Percentiles rank a stretch among this genome's conserved stretches.
Conservation (phyloP, 495 filamentous ascomycete species). For the Friedmanniomyces simplex region DNA sequence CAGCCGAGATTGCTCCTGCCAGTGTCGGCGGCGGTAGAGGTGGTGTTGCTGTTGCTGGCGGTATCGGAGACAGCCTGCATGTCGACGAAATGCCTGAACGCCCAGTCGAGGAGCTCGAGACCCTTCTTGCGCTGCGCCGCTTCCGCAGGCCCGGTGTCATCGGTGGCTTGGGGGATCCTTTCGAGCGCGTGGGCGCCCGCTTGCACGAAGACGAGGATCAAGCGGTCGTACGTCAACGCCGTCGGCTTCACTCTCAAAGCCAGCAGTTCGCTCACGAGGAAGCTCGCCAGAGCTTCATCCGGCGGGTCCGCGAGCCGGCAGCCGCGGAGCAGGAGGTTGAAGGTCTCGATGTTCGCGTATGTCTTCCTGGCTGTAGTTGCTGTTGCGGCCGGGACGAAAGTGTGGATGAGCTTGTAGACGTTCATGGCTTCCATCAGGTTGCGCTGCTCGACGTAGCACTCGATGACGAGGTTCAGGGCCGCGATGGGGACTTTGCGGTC, state of each 20-base stretch:
- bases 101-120: slow-evolving; percentile 13
- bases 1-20: not conserved
- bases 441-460: slow-evolving; percentile 36
- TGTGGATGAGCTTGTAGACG: slow-evolving; percentile 59
- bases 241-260: slow-evolving; percentile 50
- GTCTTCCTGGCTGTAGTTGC: not conserved
- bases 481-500: slow-evolving; percentile 41
- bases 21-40: not conserved
- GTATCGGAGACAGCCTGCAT: slow-evolving; percentile 6
- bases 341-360: slow-evolving; percentile 43
- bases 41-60: not conserved
- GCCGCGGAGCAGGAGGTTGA: slow-evolving; percentile 56
- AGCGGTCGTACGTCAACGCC: slow-evolving; percentile 51
- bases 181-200: slow-evolving; percentile 39
- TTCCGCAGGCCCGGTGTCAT: not conserved
- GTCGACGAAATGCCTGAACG: slow-evolving; percentile 18
- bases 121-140: slow-evolving; percentile 2
- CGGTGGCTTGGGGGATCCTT: slow-evolving; percentile 30
- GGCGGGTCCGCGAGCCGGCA: slow-evolving; percentile 38
- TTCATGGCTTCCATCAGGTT: slow-evolving; percentile 48
- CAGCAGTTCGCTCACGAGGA: slow-evolving; percentile 65
- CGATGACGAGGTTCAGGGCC: slow-evolving; percentile 54
- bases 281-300: slow-evolving; percentile 40
- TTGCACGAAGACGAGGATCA: slow-evolving; percentile 55
- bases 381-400: slow-evolving; percentile 40